Conservation (phyloP, 2,329 filamentous ascomycete species). For the Colletotrichum australisinense region DNA sequence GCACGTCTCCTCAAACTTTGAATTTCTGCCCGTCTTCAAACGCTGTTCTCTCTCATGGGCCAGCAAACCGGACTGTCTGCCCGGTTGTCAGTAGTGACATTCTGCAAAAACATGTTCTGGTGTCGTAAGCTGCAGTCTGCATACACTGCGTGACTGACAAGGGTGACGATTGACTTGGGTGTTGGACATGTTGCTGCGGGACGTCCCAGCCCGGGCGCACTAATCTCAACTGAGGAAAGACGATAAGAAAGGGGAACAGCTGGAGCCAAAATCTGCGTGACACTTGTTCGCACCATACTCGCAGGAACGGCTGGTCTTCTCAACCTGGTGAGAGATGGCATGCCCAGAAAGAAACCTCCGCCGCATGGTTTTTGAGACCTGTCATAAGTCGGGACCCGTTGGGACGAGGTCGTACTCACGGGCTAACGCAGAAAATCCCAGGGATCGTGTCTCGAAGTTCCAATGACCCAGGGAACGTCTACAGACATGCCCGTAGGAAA, state of each 20-base stretch:
- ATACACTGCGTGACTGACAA: not conserved
- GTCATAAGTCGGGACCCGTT: not conserved
- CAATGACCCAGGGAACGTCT: not conserved
- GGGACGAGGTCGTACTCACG: not conserved
- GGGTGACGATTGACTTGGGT: not conserved
- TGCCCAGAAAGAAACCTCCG: not conserved
- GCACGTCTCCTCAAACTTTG: not conserved
- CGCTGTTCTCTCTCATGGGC: not conserved
- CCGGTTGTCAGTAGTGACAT: not conserved
- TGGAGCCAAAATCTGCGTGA: not conserved
- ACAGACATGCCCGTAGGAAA: not conserved
- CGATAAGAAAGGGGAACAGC: not conserved
- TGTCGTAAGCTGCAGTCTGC: not conserved
- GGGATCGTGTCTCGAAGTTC: not conserved
- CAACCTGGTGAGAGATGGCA: not conserved
- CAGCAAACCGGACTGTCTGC: not conserved
- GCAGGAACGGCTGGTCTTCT: not conserved
- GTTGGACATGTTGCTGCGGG: not conserved
- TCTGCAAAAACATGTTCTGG: not conserved
- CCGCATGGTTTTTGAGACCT: not conserved
- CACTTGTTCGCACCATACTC: not conserved
- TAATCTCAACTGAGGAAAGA: not conserved
- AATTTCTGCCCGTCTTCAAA: not conserved
- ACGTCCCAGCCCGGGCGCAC: not conserved
- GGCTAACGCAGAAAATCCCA: not conserved